Evolutionary conservation across 352 stramenopile genomes (phyloP).

Genomic region (Globisporangium takayamanum): DNA sequence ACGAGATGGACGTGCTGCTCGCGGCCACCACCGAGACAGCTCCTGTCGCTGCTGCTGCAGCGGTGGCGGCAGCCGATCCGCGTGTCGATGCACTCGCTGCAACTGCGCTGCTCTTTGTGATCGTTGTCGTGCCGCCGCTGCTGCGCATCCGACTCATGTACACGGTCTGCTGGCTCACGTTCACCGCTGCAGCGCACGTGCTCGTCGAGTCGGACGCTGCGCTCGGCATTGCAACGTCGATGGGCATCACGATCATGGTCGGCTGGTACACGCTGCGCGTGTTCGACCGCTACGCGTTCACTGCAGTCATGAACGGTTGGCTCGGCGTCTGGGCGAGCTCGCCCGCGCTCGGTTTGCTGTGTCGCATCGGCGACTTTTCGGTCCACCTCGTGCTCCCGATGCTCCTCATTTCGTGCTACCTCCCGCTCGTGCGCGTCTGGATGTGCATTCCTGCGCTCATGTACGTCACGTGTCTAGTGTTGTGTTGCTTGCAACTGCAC

Average conservation of each 20-base stretch:
- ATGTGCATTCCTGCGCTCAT: slow-evolving; percentile 73
- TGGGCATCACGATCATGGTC: slow-evolving; percentile 83
- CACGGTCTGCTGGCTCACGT: slow-evolving; percentile 70
- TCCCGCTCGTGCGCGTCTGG: slow-evolving; percentile 70
- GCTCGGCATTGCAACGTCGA: slow-evolving; percentile 68
- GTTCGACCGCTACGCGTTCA: slow-evolving; percentile 75
- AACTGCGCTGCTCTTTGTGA: slow-evolving; percentile 44
- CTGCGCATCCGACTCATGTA: slow-evolving; percentile 70
- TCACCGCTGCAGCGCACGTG: slow-evolving; percentile 48
- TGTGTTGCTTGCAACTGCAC: not conserved
- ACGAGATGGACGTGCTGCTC: slow-evolving; percentile 26
- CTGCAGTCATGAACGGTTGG: slow-evolving; percentile 64
- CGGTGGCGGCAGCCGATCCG: slow-evolving; percentile 4
- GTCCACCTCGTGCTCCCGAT: slow-evolving; percentile 69
- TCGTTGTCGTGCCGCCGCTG: slow-evolving; percentile 51
- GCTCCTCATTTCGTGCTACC: slow-evolving; percentile 67
- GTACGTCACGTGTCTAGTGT: slow-evolving; percentile 22
- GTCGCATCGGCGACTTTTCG: slow-evolving; percentile 51
- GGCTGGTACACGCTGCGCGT: slow-evolving; percentile 80
- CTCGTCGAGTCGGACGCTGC: slow-evolving; percentile 41
- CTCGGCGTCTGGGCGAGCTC: slow-evolving; percentile 72
- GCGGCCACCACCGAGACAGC: slow-evolving; percentile 9
- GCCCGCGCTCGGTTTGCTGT: slow-evolving; percentile 46
- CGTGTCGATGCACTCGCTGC: slow-evolving; percentile 45
- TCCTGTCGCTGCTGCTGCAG: slow-evolving; percentile 10